Evolutionary conservation across 2,329 filamentous ascomycete genomes (phyloP).

Genomic region (Aspergillus thermomutatus): DNA sequence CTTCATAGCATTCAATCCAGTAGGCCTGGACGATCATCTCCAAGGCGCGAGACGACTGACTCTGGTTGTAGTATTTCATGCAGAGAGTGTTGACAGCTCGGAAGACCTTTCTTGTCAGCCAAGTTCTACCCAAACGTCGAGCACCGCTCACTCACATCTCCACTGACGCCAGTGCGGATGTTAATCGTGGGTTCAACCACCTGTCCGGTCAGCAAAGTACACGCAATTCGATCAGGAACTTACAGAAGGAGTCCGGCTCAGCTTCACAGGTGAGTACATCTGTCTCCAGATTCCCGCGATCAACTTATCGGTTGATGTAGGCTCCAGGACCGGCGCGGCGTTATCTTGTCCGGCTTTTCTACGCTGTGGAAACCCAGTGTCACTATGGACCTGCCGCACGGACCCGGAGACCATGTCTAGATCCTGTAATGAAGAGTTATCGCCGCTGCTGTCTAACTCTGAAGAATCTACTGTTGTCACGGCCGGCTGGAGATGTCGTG

Average conservation of each 20-base stretch:
- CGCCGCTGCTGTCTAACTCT: background rate
- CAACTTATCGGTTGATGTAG: constrained; percentile 48
- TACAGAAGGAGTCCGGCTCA: constrained; percentile 16
- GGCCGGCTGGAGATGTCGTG: constrained; percentile 1
- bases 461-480: background rate
- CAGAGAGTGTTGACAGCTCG: constrained; percentile 20
- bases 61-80: constrained; percentile 37
- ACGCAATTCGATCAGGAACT: background rate
- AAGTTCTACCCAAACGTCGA: no score
- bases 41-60: constrained; percentile 53
- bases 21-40: constrained; percentile 58
- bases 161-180: constrained; percentile 16
- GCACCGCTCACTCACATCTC: constrained; percentile 8
- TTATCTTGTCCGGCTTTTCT: constrained; percentile 17
- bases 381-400: constrained; percentile 22
- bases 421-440: background rate
- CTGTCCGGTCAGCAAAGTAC: constrained; percentile 1
- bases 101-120: constrained; percentile 14
- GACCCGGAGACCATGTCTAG: background rate
- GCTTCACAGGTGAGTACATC: constrained; percentile 32
- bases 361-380: constrained; percentile 24
- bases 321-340: constrained; percentile 43
- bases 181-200: constrained; percentile 11
- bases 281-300: constrained; percentile 51
- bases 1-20: constrained; percentile 56